Percentiles rank a stretch among this genome's conserved stretches.
Evolutionary conservation across 2,329 filamentous ascomycete species (phyloP).

Genomic region (Fusarium gaditjirri): DNA sequence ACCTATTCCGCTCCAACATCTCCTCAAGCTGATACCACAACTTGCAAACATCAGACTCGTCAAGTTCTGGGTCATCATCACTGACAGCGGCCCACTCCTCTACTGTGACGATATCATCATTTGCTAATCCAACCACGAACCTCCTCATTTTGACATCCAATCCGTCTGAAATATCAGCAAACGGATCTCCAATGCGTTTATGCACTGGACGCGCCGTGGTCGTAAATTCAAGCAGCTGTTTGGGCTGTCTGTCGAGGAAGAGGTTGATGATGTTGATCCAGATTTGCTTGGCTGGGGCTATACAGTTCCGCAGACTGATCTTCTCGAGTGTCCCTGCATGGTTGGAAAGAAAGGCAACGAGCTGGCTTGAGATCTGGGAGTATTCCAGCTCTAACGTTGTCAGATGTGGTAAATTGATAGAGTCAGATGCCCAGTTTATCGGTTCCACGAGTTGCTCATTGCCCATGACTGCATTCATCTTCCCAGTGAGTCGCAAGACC

Average conservation of each 20-base stretch:
- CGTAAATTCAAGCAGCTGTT: neutral
- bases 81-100: neutral
- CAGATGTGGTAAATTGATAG: neutral
- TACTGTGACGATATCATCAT: neutral
- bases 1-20: neutral
- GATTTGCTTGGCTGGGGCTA: neutral
- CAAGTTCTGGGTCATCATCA: neutral
- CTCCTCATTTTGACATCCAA: neutral
- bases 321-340: neutral
- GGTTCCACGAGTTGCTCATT: neutral
- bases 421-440: conserved; percentile 1
- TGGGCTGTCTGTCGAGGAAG: neutral
- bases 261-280: neutral
- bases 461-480: neutral
- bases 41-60: conserved; percentile 1
- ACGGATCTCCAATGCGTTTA: neutral
- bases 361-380: neutral
- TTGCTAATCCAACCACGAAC: conserved; percentile 1
- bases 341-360: neutral
- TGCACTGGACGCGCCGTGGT: neutral
- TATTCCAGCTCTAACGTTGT: neutral
- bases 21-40: neutral
- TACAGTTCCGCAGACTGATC: neutral
- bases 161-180: neutral
- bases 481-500: neutral